Percentiles rank a stretch among this genome's conserved stretches.
These are phyloP conservation scores for Penstemon davidsonii DNA, from an alignment of 257 asterid genomes.

Conservation along the genomic window DNA sequence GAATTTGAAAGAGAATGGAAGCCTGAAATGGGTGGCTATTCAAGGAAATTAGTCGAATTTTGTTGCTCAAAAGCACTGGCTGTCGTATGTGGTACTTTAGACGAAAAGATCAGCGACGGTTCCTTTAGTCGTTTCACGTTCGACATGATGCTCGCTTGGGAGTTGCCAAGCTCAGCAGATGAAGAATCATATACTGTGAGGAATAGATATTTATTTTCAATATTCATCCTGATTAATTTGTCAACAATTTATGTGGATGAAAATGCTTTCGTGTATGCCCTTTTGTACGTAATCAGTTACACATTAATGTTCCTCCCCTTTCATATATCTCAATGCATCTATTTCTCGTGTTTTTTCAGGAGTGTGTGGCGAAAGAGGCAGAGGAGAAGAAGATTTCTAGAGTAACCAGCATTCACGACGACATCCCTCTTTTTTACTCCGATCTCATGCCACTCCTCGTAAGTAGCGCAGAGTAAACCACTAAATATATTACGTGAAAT, in stretches of 20 bases:
- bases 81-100: slow-evolving; percentile 45
- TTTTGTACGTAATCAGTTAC: background rate
- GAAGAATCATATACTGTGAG: slow-evolving; percentile 53
- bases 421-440: slow-evolving; percentile 76
- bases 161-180: slow-evolving; percentile 49
- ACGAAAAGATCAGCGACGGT: slow-evolving; percentile 54
- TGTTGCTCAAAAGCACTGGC: slow-evolving; percentile 65
- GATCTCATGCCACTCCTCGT: slow-evolving; percentile 94
- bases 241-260: background rate
- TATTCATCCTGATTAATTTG: background rate
- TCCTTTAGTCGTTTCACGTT: slow-evolving; percentile 74
- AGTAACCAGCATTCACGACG: slow-evolving; percentile 50
- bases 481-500: background rate
- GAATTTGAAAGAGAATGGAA: slow-evolving; percentile 65
- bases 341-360: slow-evolving; percentile 36
- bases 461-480: slow-evolving; percentile 23
- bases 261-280: background rate
- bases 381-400: slow-evolving; percentile 50
- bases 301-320: background rate
- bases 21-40: slow-evolving; percentile 47
- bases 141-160: slow-evolving; percentile 97
- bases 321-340: background rate
- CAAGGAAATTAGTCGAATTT: slow-evolving; percentile 63
- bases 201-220: background rate
- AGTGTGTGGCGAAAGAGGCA: slow-evolving; percentile 55